Evolutionary conservation across 2,329 filamentous ascomycete species (phyloP), one percentile per base, ranked within the genome.

Genomic region (Trichocomaceae sp.): DNA sequence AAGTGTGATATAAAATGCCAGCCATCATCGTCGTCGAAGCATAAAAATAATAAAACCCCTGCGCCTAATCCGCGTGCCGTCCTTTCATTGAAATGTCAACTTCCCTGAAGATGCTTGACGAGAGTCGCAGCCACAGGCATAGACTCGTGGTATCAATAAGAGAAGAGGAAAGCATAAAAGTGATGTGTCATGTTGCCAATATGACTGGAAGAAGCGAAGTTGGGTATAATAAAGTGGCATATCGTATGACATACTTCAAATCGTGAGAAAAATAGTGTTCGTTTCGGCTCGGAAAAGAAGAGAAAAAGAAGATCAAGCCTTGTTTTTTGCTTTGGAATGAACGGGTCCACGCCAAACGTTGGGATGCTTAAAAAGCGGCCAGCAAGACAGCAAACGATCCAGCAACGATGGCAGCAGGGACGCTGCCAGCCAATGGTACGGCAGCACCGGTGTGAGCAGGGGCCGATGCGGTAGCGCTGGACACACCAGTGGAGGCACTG

Each of bases 361-460:
- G 6, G 12, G 29, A 33, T 48, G 47, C 58, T 66, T 69, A 74
- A 49, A 73, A 57, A 54, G 60, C 63, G 31, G 69, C 70, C 59
- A 74, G 45, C 54, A 71, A 58, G 51, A 72, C 59, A 45, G 69
- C 70, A 45, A 74, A 60, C 15, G 69, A 71, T 41, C 72, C 71
- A 19, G 69, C 70, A 22, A 67, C 61, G 8, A 73, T 58, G 15
- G 65, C 67, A 29, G 64, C 64, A 5, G 69, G 65, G 53, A 71
- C 50, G 51, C 54, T 52, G 54, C 57, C 58, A 8, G 50, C 55
- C 41, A 62, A 20, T 19, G 49, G 48, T 23, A 59, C 55, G 12
- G 60, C 62, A 42, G 52, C 58, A 35, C 55, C 58, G 48, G 61
- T 56, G 17, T 52, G 47, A 39, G 8, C 42, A 23, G 49, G n/a